Conservation (phyloP, 2,329 filamentous ascomycete genomes). For the Diaporthe citrichinensis region DNA sequence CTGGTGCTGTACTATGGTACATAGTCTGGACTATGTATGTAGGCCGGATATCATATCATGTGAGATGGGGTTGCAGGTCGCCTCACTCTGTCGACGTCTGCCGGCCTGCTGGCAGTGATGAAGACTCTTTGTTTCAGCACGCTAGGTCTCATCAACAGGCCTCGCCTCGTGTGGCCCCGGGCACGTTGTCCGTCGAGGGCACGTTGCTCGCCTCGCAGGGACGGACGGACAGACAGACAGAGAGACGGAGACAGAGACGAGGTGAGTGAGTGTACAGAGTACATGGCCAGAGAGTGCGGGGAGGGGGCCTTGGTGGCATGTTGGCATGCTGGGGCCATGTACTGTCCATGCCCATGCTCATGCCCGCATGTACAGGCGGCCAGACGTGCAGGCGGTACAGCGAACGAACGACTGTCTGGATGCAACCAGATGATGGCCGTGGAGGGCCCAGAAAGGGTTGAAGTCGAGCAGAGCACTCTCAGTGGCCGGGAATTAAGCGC, state of each 20-base stretch:
- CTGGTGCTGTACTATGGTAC: background rate
- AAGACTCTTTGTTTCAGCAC: background rate
- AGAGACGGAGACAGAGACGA: no score
- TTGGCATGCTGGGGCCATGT: constrained; percentile 34
- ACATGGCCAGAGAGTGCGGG: constrained; percentile 22
- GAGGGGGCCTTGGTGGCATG: constrained; percentile 17
- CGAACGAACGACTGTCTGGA: constrained; percentile 29
- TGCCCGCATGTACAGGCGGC: constrained; percentile 6
- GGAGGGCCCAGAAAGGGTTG: constrained; percentile 32
- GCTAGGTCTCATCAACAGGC: constrained; percentile 29
- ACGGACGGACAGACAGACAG: background rate
- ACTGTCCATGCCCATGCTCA: constrained; percentile 14
- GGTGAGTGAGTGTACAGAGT: background rate
- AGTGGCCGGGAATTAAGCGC: constrained; percentile 33
- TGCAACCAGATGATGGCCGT: constrained; percentile 25
- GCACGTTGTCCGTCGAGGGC: constrained; percentile 1
- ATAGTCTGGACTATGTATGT: background rate
- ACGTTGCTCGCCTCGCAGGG: constrained; percentile 6
- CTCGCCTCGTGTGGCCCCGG: background rate
- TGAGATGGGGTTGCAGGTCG: constrained; percentile 9
- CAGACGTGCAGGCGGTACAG: constrained; percentile 15
- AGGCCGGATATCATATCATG: constrained; percentile 7
- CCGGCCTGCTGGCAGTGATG: background rate
- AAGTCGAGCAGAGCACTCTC: constrained; percentile 19
- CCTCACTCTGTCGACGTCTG: constrained; percentile 22